Evolutionary conservation across 495 filamentous ascomycete genomes (phyloP), one percentile per base, ranked within the genome.

Genomic region (Hamigera avellanea): DNA sequence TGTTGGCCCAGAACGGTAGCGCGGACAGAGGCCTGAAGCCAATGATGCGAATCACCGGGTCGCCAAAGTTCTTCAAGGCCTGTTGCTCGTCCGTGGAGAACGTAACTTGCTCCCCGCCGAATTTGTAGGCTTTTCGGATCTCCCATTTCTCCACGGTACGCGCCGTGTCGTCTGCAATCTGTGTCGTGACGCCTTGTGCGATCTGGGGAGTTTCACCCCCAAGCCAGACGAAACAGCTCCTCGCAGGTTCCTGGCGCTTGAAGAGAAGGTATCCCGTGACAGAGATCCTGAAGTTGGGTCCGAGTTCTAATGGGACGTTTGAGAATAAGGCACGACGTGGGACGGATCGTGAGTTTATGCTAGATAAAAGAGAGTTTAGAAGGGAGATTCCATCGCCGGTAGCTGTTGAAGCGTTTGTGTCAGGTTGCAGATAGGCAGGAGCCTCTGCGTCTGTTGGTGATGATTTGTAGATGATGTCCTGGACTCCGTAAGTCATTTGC

Each of bases 41-140:
- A 37, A 96, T 81, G 36, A 99, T 81, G 6, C 88, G 78, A 40
- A 99, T 80, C 19, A 80, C 69, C 2, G 87, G 82, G 14, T 83
- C 70, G 10, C 85, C 86, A 49, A 94, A 88, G 40, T 83, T 58
- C 27, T 80, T 75, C 41, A 99, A 64, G 12, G 68, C 60, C 40
- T 78, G 77, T 39, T 83, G 71, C 53, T 96, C 91, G 21, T 95
- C 87, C 2, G 73, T 66, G 2, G 76, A 80, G 57, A 99, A 99
- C 14, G 78, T 61, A 29, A 99, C 75, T 35, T 87, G 82, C 44
- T 94, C 85, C 14, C 84, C 86, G 19, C 89, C 93, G 45, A 95
- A 96, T 48, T 89, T 94, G 64, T 89, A 99, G 0, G 89, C 93
- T 49, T 93, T 95, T 36, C 80, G 77, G 25, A 95, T 73, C 41